Evolutionary conservation across 2,329 filamentous ascomycete genomes (phyloP).

Genomic region (Penicillium hordei): DNA sequence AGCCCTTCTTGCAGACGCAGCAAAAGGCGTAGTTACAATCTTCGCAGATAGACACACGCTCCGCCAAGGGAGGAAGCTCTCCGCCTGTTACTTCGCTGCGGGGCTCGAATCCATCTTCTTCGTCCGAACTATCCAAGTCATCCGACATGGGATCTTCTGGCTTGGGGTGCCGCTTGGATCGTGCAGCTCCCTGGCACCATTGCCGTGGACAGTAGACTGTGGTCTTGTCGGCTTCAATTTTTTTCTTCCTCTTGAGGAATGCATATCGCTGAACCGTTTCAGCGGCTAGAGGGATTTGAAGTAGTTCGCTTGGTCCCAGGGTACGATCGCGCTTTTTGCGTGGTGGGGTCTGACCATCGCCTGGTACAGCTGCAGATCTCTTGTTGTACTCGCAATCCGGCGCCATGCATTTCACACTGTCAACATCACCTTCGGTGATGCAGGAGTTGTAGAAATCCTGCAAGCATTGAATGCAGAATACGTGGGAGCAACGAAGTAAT

Average conservation of each 20-base stretch:
- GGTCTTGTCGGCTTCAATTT: constrained; percentile 85
- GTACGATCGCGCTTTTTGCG: constrained; percentile 64
- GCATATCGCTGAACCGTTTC: constrained; percentile 82
- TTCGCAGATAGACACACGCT: constrained; percentile 79
- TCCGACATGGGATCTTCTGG: constrained; percentile 64
- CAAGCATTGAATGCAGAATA: constrained; percentile 86
- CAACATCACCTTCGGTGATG: constrained; percentile 80
- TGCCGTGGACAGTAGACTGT: constrained; percentile 89
- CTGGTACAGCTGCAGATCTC: constrained; percentile 20
- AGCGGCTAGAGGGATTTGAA: constrained; percentile 70
- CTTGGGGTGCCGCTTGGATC: constrained; percentile 71
- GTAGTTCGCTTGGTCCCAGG: constrained; percentile 78
- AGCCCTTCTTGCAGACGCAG: constrained; percentile 69
- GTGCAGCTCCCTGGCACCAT: constrained; percentile 89
- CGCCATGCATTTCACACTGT: constrained; percentile 74
- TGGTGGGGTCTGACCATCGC: constrained; percentile 38
- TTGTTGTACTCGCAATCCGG: constrained; percentile 73
- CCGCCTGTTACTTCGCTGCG: constrained; percentile 32
- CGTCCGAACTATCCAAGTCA: constrained; percentile 51
- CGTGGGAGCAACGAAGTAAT: constrained; percentile 80
- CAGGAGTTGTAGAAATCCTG: constrained; percentile 87
- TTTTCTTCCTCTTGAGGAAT: constrained; percentile 85
- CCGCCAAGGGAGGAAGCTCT: constrained; percentile 52
- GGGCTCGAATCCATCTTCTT: constrained; percentile 48
- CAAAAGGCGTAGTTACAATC: constrained; percentile 92